Evolutionary conservation across 2,329 filamentous ascomycete genomes (phyloP).

Genomic region (Fusarium sp.): DNA sequence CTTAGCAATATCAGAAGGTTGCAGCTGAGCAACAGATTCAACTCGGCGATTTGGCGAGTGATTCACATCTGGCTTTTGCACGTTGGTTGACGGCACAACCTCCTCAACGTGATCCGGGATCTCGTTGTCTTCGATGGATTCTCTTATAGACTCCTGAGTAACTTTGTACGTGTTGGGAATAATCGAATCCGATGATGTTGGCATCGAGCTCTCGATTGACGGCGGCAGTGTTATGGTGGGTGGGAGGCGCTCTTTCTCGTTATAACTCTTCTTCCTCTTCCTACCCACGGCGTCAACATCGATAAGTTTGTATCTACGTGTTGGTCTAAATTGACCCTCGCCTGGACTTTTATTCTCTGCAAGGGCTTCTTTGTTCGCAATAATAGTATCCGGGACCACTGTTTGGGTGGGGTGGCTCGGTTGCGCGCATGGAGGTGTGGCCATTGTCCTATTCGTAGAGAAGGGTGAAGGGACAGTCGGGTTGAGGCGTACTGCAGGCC

Average conservation of each 20-base stretch:
- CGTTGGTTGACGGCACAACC: constrained; percentile 21
- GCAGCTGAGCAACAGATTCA: background rate
- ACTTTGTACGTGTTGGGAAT: constrained; percentile 49
- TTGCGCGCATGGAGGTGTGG: constrained; percentile 55
- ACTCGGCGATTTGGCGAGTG: background rate
- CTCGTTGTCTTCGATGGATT: constrained; percentile 43
- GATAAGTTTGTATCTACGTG: constrained; percentile 47
- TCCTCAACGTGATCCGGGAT: constrained; percentile 16
- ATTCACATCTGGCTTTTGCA: constrained; percentile 8
- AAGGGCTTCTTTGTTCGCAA: constrained; percentile 1
- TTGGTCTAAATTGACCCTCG: constrained; percentile 38
- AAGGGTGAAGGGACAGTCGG: constrained; percentile 34
- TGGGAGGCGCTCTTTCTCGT: constrained; percentile 40
- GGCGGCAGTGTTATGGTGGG: constrained; percentile 45
- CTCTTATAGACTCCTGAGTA: constrained; percentile 38
- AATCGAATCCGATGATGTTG: constrained; percentile 51
- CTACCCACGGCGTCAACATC: constrained; percentile 35
- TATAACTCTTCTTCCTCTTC: constrained; percentile 28
- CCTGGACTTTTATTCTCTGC: background rate
- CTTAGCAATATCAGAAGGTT: background rate
- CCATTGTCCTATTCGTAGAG: constrained; percentile 30
- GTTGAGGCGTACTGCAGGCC: constrained; percentile 39
- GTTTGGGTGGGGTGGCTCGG: constrained; percentile 43
- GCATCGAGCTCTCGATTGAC: constrained; percentile 44
- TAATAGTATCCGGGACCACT: constrained; percentile 40